Percentiles rank a stretch among this genome's conserved stretches.
These are phyloP conservation scores for Xylona heveae DNA, from an alignment of 495 filamentous ascomycete genomes.

Conservation along the genomic window DNA sequence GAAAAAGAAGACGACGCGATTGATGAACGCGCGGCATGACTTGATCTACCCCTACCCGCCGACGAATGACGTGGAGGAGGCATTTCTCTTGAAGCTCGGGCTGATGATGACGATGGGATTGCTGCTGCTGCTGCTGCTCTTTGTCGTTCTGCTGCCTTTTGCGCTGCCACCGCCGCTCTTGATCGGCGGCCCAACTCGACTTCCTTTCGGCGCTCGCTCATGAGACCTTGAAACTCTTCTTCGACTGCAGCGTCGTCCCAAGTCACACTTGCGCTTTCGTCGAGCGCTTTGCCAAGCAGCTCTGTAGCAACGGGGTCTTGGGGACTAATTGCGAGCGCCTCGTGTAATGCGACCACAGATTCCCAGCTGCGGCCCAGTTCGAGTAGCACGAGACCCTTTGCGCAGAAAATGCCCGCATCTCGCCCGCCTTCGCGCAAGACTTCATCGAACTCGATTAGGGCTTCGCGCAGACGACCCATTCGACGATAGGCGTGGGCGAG, in stretches of 20 bases:
- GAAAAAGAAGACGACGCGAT: too few species aligned
- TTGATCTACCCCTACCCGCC: too few species aligned
- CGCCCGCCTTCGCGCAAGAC: constrained; percentile 59
- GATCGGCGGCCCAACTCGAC: too few species aligned
- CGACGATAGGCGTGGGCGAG: constrained; percentile 73
- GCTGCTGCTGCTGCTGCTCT: neutral
- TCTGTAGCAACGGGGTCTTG: constrained; percentile 22
- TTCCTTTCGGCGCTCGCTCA: neutral
- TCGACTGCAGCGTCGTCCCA: neutral
- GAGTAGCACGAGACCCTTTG: constrained; percentile 30
- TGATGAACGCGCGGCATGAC: too few species aligned
- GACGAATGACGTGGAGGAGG: too few species aligned
- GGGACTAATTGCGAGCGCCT: constrained; percentile 19
- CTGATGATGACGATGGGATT: too few species aligned
- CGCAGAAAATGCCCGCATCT: constrained; percentile 44
- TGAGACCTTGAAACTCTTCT: neutral
- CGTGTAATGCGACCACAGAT: constrained; percentile 19
- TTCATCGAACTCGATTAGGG: constrained; percentile 59
- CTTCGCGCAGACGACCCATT: constrained; percentile 41
- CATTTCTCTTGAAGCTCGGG: too few species aligned
- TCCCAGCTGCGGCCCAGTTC: constrained; percentile 17
- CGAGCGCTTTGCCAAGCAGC: constrained; percentile 17
- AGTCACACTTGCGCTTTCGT: constrained; percentile 9
- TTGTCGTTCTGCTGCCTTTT: neutral
- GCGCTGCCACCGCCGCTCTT: neutral